Base-by-base conservation (phyloP, 345 rosid genomes). In the Eucalyptus pauciflora region DNA sequence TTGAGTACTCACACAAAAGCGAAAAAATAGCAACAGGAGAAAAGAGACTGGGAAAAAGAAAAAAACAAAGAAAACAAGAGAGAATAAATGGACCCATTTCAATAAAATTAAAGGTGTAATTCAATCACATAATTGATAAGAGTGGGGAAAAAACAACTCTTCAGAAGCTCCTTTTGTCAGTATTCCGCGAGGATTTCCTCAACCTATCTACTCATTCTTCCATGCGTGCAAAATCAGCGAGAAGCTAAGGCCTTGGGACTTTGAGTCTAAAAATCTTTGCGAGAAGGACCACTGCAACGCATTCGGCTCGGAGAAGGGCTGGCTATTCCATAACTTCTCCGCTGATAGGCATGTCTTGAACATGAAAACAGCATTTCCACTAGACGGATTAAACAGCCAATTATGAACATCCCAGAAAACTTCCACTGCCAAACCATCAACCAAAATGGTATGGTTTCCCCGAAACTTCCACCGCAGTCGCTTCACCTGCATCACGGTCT, bases 341-440 rank as follows among this genome's bases (percentile, higher is more conserved):
- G 94, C 94, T 16, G 96, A 91, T 33, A 93, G 93, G 93, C 95
- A 94, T n/a, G 96, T 93, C 95, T 94, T 94, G 95, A 97, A 96
- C 99, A 97, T 94, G 90, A 97, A 96, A 37, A 97, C 99, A 22
- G 98, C 99, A 93, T 94, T 94, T 41, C 97, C 97, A 17, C 92
- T 76, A 37, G 97, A 92, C 48, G 95, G 49, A 49, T 98, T 96
- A 86, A 95, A 97, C 46, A 97, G 95, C 99, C 99, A 96, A 90
- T 91, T 94, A 92, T 97, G 95, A 16, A 97, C 98, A 92, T 97
- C 99, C 99, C 99, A 97, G 58, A 94, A 94, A 89, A 96, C 96
- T 91, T 97, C 99, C 33, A 97, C 95, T 0, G 96, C 93, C 62
- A 95, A 56, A 52, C 98, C 98, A 90, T 95, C 96, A 24, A 97